Percentiles rank a stretch among this genome's conserved stretches.
Conservation (phyloP, 2,329 filamentous ascomycete genomes). For the Whalleya microplaca region DNA sequence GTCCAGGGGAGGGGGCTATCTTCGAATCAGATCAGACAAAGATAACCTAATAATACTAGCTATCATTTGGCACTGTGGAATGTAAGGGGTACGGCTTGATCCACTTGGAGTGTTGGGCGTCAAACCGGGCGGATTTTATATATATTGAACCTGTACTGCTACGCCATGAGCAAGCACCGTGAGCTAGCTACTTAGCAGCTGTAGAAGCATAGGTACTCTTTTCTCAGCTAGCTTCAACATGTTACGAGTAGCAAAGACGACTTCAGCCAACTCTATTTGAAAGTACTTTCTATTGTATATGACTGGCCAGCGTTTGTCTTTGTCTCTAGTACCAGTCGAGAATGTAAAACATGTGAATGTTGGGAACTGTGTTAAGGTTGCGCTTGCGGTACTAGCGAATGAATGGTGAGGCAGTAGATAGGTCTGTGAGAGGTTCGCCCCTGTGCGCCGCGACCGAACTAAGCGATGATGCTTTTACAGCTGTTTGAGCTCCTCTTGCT, state of each 20-base stretch:
- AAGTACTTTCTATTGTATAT: neutral
- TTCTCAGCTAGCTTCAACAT: neutral
- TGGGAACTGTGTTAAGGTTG: neutral
- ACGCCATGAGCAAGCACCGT: neutral
- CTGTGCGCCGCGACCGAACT: neutral
- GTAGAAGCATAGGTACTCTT: neutral
- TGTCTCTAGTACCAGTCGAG: neutral
- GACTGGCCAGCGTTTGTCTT: neutral
- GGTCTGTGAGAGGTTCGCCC: no score
- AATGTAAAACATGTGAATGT: neutral
- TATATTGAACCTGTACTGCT: no score
- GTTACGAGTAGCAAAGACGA: neutral
- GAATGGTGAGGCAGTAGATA: no score
- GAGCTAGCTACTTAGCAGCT: neutral
- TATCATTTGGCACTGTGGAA: neutral
- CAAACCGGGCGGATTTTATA: neutral
- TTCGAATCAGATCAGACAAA: constrained; percentile 1
- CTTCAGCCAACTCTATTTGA: neutral
- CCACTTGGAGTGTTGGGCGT: neutral
- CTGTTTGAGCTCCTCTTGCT: neutral
- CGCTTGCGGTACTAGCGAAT: neutral
- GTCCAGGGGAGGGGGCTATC: neutral
- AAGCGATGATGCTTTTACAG: neutral
- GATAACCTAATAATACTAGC: no score
- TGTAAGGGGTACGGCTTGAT: neutral